phyloP scores from a whole-genome alignment of 805 yeast species.

The Starmerella scarabaei region DNA sequence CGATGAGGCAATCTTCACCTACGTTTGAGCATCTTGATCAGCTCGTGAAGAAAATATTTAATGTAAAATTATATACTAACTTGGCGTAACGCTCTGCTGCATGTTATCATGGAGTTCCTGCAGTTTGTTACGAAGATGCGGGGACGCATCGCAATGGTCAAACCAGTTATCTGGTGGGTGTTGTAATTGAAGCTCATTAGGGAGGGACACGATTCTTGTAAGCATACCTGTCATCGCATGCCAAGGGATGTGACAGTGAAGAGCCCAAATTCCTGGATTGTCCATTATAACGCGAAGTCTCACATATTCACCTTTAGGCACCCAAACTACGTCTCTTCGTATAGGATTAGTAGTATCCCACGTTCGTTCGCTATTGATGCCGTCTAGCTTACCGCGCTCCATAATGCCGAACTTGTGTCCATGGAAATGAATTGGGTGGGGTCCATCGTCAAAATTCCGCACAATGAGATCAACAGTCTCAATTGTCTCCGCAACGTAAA shows the following conservation, averaged over 20 bases:
- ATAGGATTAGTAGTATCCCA: constrained; percentile 40
- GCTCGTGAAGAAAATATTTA: no score
- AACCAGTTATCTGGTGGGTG: constrained; percentile 23
- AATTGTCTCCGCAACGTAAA: background rate
- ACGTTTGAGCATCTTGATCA: constrained; percentile 7
- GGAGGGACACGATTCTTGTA: constrained; percentile 23
- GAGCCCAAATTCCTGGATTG: constrained; percentile 89
- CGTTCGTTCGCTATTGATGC: constrained; percentile 21
- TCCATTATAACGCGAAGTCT: constrained; percentile 62
- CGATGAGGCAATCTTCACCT: constrained; percentile 40
- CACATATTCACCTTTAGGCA: constrained; percentile 54
- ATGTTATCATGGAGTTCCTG: background rate
- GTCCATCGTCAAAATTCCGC: constrained; percentile 72
- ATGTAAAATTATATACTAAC: background rate
- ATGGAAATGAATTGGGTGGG: constrained; percentile 89
- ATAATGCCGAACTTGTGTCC: constrained; percentile 76
- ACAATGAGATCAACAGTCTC: constrained; percentile 56
- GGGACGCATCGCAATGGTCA: constrained; percentile 2
- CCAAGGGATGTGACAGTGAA: constrained; percentile 85
- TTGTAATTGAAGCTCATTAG: constrained; percentile 16
- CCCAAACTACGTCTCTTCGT: constrained; percentile 57
- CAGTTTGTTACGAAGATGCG: background rate
- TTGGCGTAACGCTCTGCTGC: background rate
- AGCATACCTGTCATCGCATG: constrained; percentile 75
- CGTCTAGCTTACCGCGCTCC: constrained; percentile 41